Base-by-base conservation (phyloP, 1,284 basidiomycete species). In the Coniferiporia weirii region DNA sequence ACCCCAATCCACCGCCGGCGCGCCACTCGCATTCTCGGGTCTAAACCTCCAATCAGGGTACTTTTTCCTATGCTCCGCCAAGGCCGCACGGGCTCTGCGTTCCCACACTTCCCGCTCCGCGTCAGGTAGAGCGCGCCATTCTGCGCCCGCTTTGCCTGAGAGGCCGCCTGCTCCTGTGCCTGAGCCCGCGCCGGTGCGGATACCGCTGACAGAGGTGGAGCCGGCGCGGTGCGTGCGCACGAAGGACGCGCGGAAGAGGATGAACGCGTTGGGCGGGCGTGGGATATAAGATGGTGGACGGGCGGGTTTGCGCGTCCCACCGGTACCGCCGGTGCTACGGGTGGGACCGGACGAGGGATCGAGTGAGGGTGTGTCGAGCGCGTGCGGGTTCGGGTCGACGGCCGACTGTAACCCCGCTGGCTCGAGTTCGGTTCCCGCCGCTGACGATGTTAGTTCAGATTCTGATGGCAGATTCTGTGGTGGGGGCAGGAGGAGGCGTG, bases 191-290 rank as follows among this genome's bases (percentile, higher is more conserved):
- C 47, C 60, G 8, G 57, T 17, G 15, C n/a, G n/a, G n/a, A n/a
- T n/a, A n/a, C n/a, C n/a, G n/a, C n/a, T n/a, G n/a, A n/a, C n/a
- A n/a, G n/a, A n/a, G n/a, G n/a, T n/a, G n/a, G n/a, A n/a, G n/a
- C n/a, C n/a, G n/a, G n/a, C n/a, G n/a, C 56, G 54, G 50, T 61
- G 50, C 57, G 84, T 83, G 50, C 83, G 80, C 66, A 94, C 92
- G 69, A 94, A 93, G 55, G 92, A 89, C 36, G 91, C 91, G 62
- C 95, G 83, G 74, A 95, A 97, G 70, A 97, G 84, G 67, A 97
- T 96, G 75, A 96, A 97, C 51, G 95, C 93, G 73, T 97, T 97
- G 35, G 93, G 89, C 0, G 94, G 94, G 36, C 94, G 85, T 51
- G 94, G 93, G 70, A 95, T 92, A 72, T 95, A 87, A 34, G 73